Conservation (phyloP, 352 stramenopile genomes). For the Salisapilia sapeloensis region DNA sequence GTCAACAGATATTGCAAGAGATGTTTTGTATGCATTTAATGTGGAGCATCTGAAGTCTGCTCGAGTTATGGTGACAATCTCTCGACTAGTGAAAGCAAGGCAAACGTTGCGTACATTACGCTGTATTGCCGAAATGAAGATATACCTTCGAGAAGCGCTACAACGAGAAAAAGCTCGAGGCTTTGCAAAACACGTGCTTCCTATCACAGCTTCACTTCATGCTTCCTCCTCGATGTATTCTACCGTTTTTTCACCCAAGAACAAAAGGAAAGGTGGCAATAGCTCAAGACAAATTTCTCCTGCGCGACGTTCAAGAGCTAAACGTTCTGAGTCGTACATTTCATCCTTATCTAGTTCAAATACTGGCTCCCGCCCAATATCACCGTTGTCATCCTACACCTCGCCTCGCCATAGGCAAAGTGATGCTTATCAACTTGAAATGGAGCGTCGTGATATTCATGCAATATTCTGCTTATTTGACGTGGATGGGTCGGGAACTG, state of each 20-base stretch:
- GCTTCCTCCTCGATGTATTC: too few species aligned
- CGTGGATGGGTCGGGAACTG: slow-evolving; percentile 29
- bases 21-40: slow-evolving; percentile 56
- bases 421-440: slow-evolving; percentile 36
- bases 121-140: slow-evolving; percentile 67
- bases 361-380: slow-evolving; percentile 31
- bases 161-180: too few species aligned
- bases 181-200: background rate
- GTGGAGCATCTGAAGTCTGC: slow-evolving; percentile 58
- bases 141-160: slow-evolving; percentile 30
- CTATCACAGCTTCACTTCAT: too few species aligned
- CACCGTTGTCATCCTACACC: slow-evolving; percentile 25
- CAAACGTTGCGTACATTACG: slow-evolving; percentile 57
- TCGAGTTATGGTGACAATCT: slow-evolving; percentile 44
- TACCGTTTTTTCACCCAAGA: too few species aligned
- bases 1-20: slow-evolving; percentile 41
- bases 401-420: slow-evolving; percentile 21
- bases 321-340: too few species aligned
- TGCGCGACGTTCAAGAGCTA: too few species aligned
- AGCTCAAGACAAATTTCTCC: too few species aligned
- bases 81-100: slow-evolving; percentile 36
- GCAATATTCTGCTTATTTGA: slow-evolving; percentile 60
- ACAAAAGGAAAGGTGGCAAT: too few species aligned
- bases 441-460: slow-evolving; percentile 50
- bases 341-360: too few species aligned